Evolutionary conservation across 106 monocot genomes (phyloP), one percentile per base, ranked within the genome.

Genomic region (Dendrobium officinale): DNA sequence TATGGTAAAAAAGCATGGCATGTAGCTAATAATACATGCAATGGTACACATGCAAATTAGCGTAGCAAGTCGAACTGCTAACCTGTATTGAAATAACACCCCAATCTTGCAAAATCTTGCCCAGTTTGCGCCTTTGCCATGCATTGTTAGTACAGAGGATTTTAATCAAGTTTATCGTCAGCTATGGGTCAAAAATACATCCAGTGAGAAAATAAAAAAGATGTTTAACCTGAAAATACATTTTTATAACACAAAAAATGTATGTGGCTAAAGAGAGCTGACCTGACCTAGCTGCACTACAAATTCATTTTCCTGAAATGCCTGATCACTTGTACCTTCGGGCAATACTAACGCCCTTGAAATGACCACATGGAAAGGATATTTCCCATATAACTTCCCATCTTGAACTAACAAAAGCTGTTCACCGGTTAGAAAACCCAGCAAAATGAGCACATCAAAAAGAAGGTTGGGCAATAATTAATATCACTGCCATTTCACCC

Each of bases 91-190:
- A 87, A 24, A 93, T 58, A 75, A 93, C 78, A 81, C 99, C 90
- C 95, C 99, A 99, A 85, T 99, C 95, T 78, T 99, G 95, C 43
- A 99, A 83, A 77, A 91, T 87, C 78, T 95, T 95, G 61, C 99
- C 99, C 84, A 99, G 91, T 85, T 99, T 99, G 11, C 99, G 91
- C 3, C 91, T 85, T 79, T 99, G 95, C 99, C 99, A 99, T 80
- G 99, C 86, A 88, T 81, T 77, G 79, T 99, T 99, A 86, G 99
- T 86, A 83, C 95, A 99, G 72, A 95, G 87, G 84, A 99, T 85
- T 89, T 95, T 99, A 81, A 99, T 84, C 86, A 99, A 86, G 81
- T 93, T 91, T 79, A 93, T 74, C 78, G 91, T 77, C 48, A 99
- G 80, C 99, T 99, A 72, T 81, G 88, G 4, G 48, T 58, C 73